Base-by-base conservation (phyloP, 495 filamentous ascomycete species). In the Xylaria curta region DNA sequence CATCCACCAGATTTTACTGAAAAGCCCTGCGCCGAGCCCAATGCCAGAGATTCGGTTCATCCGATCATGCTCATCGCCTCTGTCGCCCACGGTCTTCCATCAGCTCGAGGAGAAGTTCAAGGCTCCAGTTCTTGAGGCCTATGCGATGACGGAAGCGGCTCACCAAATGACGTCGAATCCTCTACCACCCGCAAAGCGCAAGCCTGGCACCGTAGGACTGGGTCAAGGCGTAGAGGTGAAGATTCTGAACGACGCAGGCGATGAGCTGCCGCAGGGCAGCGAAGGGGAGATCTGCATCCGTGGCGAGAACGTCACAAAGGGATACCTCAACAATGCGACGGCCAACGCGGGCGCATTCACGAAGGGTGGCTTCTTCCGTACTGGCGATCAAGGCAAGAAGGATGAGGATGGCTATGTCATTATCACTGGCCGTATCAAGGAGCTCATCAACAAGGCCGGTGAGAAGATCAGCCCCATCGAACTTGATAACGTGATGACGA, bases 161-260 rank as follows among this genome's bases (percentile, higher is more conserved):
- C 93, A 95, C 80, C 93, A 95, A 77, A 95, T 97, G 91, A 93
- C 93, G 13, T 93, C 90, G 64, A 96, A 95, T 83, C 93, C 93
- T 26, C 86, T 95, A 0, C 92, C 93, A 0, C 89, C 91, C 0
- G 87, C 79, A 26, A 89, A 90, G 79, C 87, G 93, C 67, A 87
- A 89, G 78, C 93, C 93, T 0, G 93, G 93, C 21, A 91, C 90
- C 58, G 93, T 96, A 0, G 93, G 93, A 2, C 74, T 94, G 17
- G 91, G 91, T 13, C 92, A 94, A 79, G 93, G 93, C 65, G 92
- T 97, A 8, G 92, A 95, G 71, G 85, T 97, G 12, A 86, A 85
- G 74, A 94, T 97, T 70, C 87, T 95, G 21, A 88, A 94, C 75
- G 82, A 86, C 53, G 82, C 83, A 0, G 91, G 90, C 47, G 87